Conservation (phyloP, 345 rosid genomes). For the Populus davidiana region DNA sequence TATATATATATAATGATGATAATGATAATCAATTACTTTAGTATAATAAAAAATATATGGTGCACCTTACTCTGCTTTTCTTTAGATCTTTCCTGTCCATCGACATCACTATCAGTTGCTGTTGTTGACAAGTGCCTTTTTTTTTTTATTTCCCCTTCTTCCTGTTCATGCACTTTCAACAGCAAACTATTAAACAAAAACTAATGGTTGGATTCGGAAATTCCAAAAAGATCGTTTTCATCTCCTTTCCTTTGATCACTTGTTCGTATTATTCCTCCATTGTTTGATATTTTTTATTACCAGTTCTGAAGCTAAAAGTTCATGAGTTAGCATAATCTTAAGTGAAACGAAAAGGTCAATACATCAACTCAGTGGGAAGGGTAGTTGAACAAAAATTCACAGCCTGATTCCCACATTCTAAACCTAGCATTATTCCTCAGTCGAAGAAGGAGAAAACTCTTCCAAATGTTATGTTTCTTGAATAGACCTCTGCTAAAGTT, state of each 20-base stretch:
- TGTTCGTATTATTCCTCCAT: neutral
- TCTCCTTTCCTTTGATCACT: constrained; percentile 2
- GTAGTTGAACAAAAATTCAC: constrained; percentile 33
- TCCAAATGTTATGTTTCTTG: constrained; percentile 9
- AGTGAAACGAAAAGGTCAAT: constrained; percentile 14
- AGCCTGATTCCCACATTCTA: constrained; percentile 27
- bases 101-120: constrained; percentile 2
- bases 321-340: constrained; percentile 23
- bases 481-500: constrained; percentile 7
- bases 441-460: constrained; percentile 40
- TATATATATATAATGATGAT: neutral
- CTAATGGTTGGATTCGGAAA: constrained; percentile 3
- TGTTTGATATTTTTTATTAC: neutral
- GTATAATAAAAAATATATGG: neutral
- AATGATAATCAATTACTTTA: neutral
- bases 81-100: constrained; percentile 3
- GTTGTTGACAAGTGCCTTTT: constrained; percentile 18
- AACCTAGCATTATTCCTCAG: constrained; percentile 47
- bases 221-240: constrained; percentile 31
- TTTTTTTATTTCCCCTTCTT: neutral
- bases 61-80: neutral
- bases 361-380: constrained; percentile 28
- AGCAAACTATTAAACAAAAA: constrained; percentile 4
- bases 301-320: constrained; percentile 23
- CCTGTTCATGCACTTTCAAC: constrained; percentile 29